Base-by-base conservation (phyloP, 306 rosid species). In the Urtica urens region DNA sequence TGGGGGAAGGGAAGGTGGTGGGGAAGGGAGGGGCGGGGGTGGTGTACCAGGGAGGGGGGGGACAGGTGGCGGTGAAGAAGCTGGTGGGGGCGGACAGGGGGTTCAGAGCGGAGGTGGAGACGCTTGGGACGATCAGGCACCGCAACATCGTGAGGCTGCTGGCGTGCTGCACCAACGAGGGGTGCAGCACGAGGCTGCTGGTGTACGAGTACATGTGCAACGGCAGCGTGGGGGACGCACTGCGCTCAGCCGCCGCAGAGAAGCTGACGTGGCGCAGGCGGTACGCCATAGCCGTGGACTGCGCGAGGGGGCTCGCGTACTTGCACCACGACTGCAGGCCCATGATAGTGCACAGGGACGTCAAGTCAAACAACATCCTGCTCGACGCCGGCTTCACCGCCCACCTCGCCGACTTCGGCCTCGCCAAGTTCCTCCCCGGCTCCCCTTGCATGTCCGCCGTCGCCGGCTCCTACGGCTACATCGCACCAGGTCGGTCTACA, bases 21-120 rank as follows among this genome's bases (percentile, higher is more conserved):
- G 96, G 96, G 17, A 57, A 80, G 70, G 96, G 96, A 28, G 96
- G 96, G 15, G 96, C 96, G 0, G 96, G 96, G 41, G 77, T 82
- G 7, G 96, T 86, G 10, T 86, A 82, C 80, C 96, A 86, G 33
- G 96, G 94, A 0, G 75, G 57, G 24, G 96, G 96, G 15, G 78
- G 70, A 0, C 94, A 86, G 55, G 55, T 86, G 23, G 96, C 96
- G 1, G 94, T 86, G 4, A 86, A 86, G 10, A 86, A 82, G 24
- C 76, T 86, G 10, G 71, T 86, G 3, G 94, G 86, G 3, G 76
- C 79, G 43, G 96, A 86, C 50, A 88, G 64, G 16, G 96, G 96
- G 5, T 86, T 86, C 68, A 12, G 74, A 34, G 96, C 96, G 2
- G 96, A 86, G 55, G 82, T 86, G 29, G 76, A 86, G 59, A 86